Evolutionary conservation across 2,329 filamentous ascomycete genomes (phyloP), one percentile per base, ranked within the genome.

Genomic region (Fusarium algeriense): DNA sequence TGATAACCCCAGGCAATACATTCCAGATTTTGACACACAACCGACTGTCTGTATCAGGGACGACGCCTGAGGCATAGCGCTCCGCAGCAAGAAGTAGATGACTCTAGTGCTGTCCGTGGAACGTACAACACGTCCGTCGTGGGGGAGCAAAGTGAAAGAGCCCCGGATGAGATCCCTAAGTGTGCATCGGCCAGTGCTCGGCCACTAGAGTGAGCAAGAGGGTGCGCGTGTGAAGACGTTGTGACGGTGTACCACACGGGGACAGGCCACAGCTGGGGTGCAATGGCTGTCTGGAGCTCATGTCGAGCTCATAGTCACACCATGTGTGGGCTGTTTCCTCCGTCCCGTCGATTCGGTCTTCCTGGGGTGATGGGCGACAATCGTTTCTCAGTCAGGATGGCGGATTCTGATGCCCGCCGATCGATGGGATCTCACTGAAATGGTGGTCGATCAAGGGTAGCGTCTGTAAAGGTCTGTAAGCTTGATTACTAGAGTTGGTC

Each of bases 301-400:
- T 68, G 44, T 66, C 59, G 53, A 66, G 71, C 68, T 74, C 70
- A 73, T 70, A 64, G 71, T 76, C 75, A 75, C 75, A 76, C 75
- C 75, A 76, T 68, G 58, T 60, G 65, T 76, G 74, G 73, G 74
- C 73, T 75, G 73, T 76, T 76, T 60, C 52, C 70, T 64, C 65
- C 67, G 71, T 76, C 67, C 74, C 73, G 64, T 74, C 64, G 53
- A 65, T 71, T 76, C 62, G 74, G 74, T 48, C 72, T 70, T 64
- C 61, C 72, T 68, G 66, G 67, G 60, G 68, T 67, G 56, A 60
- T 60, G 56, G 56, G 50, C 30, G 70, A 64, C 64, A 64, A 76
- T 75, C 74, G 60, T 66, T 70, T 64, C 74, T 76, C 46, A 50
- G 58, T 76, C 59, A 63, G 67, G 65, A 41, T 50, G 69, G 71